Evolutionary conservation across 768 basidiomycete species (phyloP), one percentile per base, ranked within the genome.

Genomic region (Termitomyces sp.): DNA sequence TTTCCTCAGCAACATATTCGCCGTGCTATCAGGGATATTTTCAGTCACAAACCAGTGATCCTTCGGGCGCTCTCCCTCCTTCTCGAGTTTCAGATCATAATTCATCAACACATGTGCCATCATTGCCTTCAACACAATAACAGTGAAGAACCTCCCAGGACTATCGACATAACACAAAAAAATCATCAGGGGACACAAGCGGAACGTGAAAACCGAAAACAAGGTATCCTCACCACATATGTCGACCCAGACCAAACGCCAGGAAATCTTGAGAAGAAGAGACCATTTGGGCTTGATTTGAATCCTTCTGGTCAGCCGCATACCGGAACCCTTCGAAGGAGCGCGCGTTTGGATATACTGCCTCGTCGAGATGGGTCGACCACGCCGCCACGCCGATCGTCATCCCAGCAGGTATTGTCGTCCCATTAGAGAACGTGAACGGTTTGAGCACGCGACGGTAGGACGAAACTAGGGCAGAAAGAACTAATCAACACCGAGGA

Each of bases 281-380:
- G 6, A 71, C 68, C 18, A 72, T 67, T 42, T 73, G 74, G 42
- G 75, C 65, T 50, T 70, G 71, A 1, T 43, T 46, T 5, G 47
- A 58, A 12, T 74, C 70, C 1, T 65, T 68, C 1, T 42, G 12
- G 9, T 46, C 22, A 70, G 65, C 12, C 55, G 64, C 64, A 73
- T 64, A 81, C 3, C 80, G 75, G 65, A 79, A 78, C 0, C 73
- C 73, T 22, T 78, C 68, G 45, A 82, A 74, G 0, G 66, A 62
- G 38, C 68, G 64, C 0, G 80, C 61, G 59, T 81, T 47, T 3
- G 52, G 26, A 35, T 58, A 58, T 6, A 58, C 36, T 10, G 57
- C 16, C 42, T 58, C 57, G 18, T 58, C 57, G 1, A 58, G 38
- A 40, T 58, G 57, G 2, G 45, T 58, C 10, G 51, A 53, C 57